Percentiles rank a stretch among this genome's conserved stretches.
phyloP scores from a whole-genome alignment of 768 basidiomycete genomes.

The Phlebiopsis flavidoalba region DNA sequence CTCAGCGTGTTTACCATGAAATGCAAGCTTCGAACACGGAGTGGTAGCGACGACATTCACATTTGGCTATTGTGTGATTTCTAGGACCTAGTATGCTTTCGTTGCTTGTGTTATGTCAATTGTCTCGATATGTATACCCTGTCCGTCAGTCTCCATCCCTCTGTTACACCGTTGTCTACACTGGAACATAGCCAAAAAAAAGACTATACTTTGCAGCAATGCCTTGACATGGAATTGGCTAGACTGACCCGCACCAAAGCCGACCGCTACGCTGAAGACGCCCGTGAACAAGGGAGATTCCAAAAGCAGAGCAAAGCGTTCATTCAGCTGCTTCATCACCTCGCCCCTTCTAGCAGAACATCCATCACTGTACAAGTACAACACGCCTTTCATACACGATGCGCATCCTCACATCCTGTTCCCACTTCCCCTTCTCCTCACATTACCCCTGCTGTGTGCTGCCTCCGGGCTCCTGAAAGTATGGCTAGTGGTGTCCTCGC shows the following conservation, averaged over 20 bases:
- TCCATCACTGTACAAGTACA: slow-evolving; percentile 8
- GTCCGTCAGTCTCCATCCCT: neutral
- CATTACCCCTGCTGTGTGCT: too few species aligned
- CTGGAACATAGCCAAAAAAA: neutral
- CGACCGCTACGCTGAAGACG: slow-evolving; percentile 2
- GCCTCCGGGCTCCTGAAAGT: neutral
- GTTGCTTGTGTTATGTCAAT: neutral
- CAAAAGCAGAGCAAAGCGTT: neutral
- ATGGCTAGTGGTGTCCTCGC: neutral
- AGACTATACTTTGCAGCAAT: neutral
- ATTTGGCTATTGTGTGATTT: neutral
- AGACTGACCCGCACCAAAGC: neutral
- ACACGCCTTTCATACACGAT: neutral
- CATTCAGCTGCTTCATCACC: slow-evolving; percentile 5
- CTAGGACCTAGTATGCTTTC: neutral
- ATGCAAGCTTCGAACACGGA: neutral
- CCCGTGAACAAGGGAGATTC: slow-evolving; percentile 12
- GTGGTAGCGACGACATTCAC: neutral
- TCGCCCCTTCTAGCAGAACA: neutral
- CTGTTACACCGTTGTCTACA: neutral
- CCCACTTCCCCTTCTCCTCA: neutral
- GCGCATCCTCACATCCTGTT: slow-evolving; percentile 1
- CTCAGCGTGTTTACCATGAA: neutral
- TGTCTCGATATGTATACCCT: neutral
- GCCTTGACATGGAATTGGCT: neutral